A percentile compares a stretch with the other conserved stretches of the same genome.
These are phyloP conservation scores for Pyrenochaeta sp. DNA, from an alignment of 2,329 filamentous ascomycete genomes.

Conservation along the genomic window DNA sequence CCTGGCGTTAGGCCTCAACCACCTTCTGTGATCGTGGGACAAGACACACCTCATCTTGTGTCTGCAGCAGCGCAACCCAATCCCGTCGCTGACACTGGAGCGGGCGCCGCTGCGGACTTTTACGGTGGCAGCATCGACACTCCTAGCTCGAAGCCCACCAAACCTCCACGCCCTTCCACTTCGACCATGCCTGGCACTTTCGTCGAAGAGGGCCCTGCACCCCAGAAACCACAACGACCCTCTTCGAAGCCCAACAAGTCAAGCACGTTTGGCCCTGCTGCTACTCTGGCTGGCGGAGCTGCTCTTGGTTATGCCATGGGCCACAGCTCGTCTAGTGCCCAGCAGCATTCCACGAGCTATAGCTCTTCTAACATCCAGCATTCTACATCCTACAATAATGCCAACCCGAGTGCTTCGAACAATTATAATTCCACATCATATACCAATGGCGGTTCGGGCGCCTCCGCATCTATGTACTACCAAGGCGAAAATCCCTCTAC, in stretches of 20 bases:
- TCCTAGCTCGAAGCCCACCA: conserved; percentile 41
- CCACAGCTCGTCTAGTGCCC: conserved; percentile 40
- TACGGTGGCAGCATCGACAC: conserved; percentile 49
- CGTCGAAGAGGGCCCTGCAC: conserved; percentile 39
- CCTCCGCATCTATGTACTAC: conserved; percentile 37
- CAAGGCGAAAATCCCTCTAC: conserved; percentile 36
- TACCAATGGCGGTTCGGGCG: conserved; percentile 27
- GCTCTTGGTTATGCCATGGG: conserved; percentile 53
- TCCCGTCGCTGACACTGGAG: conserved; percentile 67
- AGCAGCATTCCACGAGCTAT: conserved; percentile 36
- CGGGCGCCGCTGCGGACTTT: conserved; percentile 67
- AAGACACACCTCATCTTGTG: conserved; percentile 64
- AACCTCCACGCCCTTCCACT: conserved; percentile 33
- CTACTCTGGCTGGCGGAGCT: conserved; percentile 50
- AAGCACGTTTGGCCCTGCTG: conserved; percentile 46
- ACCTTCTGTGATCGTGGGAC: conserved; percentile 62
- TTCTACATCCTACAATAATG: conserved; percentile 34
- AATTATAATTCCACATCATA: conserved; percentile 31
- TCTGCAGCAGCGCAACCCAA: conserved; percentile 60
- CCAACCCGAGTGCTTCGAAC: conserved; percentile 17
- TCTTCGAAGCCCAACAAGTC: conserved; percentile 39
- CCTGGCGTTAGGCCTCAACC: conserved; percentile 66
- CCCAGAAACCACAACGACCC: conserved; percentile 45
- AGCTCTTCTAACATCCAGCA: conserved; percentile 34
- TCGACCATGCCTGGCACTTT: conserved; percentile 49